These are phyloP conservation scores for Arthroderma sp. DNA, from an alignment of 2,329 filamentous ascomycete species.

Conservation along the genomic window DNA sequence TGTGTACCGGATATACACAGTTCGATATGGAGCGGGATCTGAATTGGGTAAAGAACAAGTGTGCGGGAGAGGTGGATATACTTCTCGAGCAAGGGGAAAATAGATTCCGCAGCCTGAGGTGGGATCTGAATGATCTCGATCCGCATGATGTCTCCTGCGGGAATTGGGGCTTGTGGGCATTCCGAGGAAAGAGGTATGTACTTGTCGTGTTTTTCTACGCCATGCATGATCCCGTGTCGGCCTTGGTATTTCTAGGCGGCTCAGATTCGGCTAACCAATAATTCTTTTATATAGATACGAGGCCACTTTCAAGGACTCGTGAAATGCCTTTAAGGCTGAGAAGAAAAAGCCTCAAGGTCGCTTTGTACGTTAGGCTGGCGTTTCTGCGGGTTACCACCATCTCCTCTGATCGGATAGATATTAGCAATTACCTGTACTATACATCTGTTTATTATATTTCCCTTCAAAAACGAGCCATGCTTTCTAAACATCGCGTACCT, in stretches of 20 bases:
- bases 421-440: too few species aligned
- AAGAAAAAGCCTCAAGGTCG: too few species aligned
- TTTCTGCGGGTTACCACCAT: too few species aligned
- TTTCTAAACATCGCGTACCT: too few species aligned
- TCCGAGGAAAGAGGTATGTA: slow-evolving; percentile 83
- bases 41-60: slow-evolving; percentile 75
- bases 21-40: slow-evolving; percentile 90
- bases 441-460: too few species aligned
- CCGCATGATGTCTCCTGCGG: slow-evolving; percentile 88
- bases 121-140: slow-evolving; percentile 94
- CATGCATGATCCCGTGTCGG: background rate
- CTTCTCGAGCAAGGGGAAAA: slow-evolving; percentile 90
- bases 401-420: too few species aligned
- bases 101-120: slow-evolving; percentile 78
- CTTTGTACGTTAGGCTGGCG: too few species aligned
- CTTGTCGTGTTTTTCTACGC: background rate
- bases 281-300: slow-evolving; percentile 21
- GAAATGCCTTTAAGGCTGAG: background rate
- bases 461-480: too few species aligned
- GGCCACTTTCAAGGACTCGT: slow-evolving; percentile 21
- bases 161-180: slow-evolving; percentile 96
- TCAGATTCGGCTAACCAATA: slow-evolving; percentile 2
- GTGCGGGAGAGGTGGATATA: slow-evolving; percentile 80
- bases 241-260: background rate
- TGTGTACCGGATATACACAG: slow-evolving; percentile 92